Conservation (phyloP, 75 land plant genomes). For the Picea sitchensis region DNA sequence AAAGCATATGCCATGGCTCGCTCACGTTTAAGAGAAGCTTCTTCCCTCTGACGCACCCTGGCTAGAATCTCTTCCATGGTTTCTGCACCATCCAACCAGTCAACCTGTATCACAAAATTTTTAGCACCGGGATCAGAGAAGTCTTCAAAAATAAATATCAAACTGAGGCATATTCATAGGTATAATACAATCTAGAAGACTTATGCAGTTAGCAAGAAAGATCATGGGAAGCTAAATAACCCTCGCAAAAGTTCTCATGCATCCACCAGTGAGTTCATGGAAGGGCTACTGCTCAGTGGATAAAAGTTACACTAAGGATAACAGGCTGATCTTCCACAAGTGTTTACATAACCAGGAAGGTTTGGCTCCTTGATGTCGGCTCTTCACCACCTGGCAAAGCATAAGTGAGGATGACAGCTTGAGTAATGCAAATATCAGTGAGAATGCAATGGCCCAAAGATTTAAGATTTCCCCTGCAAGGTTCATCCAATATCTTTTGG, state of each 20-base stretch:
- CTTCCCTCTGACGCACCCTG: slow-evolving; percentile 79
- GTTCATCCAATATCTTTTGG: too few relatives aligned
- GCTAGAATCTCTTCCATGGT: slow-evolving; percentile 69
- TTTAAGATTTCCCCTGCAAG: too few relatives aligned
- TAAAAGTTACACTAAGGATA: too few relatives aligned
- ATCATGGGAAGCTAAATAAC: neutral
- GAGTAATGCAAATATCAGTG: too few relatives aligned
- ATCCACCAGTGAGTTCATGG: neutral
- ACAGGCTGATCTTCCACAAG: too few relatives aligned
- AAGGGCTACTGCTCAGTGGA: too few relatives aligned
- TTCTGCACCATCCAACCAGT: slow-evolving; percentile 74
- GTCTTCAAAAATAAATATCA: neutral
- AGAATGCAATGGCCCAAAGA: too few relatives aligned
- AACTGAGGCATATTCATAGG: neutral
- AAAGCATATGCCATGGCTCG: slow-evolving; percentile 92
- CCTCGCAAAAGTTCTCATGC: neutral
- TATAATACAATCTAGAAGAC: neutral
- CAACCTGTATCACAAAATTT: slow-evolving; percentile 45
- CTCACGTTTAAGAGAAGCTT: slow-evolving; percentile 84
- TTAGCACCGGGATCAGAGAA: neutral
- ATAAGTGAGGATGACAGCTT: too few relatives aligned
- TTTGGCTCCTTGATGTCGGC: too few relatives aligned
- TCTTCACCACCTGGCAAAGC: too few relatives aligned
- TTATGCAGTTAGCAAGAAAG: neutral
- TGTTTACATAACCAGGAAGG: too few relatives aligned